Evolutionary conservation across 805 yeast species (phyloP), one percentile per base, ranked within the genome.

Genomic region (Myxozyma geophila): DNA sequence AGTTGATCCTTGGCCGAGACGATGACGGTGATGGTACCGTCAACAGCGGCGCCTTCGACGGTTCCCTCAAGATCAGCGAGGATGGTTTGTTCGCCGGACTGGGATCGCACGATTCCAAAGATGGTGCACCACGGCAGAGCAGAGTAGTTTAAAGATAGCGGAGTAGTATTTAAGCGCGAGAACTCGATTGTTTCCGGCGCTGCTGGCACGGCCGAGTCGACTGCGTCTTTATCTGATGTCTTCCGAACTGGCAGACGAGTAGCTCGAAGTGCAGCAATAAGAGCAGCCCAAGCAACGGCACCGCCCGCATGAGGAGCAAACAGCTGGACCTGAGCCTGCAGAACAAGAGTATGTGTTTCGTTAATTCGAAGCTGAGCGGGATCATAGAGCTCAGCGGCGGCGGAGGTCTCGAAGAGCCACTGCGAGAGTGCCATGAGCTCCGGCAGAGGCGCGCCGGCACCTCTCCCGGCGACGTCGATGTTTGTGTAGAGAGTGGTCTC

Each of bases 391-490:
- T 58, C 85, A 82, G n/a, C 87, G 85, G 69, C 81, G 80, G 63
- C 88, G 77, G 7, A 88, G 2, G 82, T 77, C 66, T 88, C 88
- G 70, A 85, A 83, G 46, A 90, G 68, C 67, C 78, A 78, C 71
- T 90, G 95, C 1, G 92, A 84, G 17, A 88, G 71, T 23, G 82
- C 83, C 86, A 88, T 89, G 72, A 90, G 96, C 75, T 90, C 96
- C 70, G 87, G 89, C 0, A 91, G 84, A 36, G 96, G 96, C 0
- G 92, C 90, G 17, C 41, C 46, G 17, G 95, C 93, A 35, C 75
- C 73, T 61, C 90, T 78, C 21, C 96, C 96, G 15, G 40, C 60
- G 47, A 62, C 37, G 39, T 65, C 67, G 33, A 59, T 56, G 51
- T 63, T 65, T n/a, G 64, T 55, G 43, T 43, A 63, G 13, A 65